phyloP scores from a whole-genome alignment of 352 stramenopile genomes.

The Globisporangium apiculatum region DNA sequence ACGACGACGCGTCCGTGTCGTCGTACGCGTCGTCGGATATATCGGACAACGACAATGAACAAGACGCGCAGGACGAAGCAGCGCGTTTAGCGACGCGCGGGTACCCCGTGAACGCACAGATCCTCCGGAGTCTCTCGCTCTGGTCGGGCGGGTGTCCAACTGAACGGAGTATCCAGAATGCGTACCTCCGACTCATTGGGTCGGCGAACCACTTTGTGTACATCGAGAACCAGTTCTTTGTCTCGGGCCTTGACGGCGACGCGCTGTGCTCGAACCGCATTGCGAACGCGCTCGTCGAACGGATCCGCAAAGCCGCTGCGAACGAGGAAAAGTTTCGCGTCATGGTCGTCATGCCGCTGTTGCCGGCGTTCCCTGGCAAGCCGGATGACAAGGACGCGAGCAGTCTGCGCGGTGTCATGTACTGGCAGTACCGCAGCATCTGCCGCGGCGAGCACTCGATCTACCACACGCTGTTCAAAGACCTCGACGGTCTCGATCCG shows the following conservation, averaged over 20 bases:
- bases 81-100: conserved; percentile 18
- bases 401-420: conserved; percentile 79
- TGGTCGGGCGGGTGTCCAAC: conserved; percentile 75
- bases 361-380: conserved; percentile 79
- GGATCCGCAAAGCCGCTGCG: conserved; percentile 65
- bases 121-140: conserved; percentile 72
- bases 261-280: conserved; percentile 74
- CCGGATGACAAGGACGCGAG: conserved; percentile 73
- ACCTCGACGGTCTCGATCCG: conserved; percentile 55
- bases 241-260: conserved; percentile 83
- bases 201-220: conserved; percentile 87
- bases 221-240: conserved; percentile 91
- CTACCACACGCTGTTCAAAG: conserved; percentile 72
- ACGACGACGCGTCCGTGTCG: neutral
- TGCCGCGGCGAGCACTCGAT: conserved; percentile 77
- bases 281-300: conserved; percentile 68
- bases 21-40: neutral
- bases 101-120: conserved; percentile 49
- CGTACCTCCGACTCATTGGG: conserved; percentile 86
- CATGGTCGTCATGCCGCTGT: conserved; percentile 77
- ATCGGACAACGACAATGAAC: conserved; percentile 3
- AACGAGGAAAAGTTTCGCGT: conserved; percentile 83
- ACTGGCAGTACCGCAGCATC: conserved; percentile 87
- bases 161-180: conserved; percentile 87
- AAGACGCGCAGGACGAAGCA: conserved; percentile 17